Evolutionary conservation across 2,329 filamentous ascomycete species (phyloP).

Genomic region (Hortaea werneckii): DNA sequence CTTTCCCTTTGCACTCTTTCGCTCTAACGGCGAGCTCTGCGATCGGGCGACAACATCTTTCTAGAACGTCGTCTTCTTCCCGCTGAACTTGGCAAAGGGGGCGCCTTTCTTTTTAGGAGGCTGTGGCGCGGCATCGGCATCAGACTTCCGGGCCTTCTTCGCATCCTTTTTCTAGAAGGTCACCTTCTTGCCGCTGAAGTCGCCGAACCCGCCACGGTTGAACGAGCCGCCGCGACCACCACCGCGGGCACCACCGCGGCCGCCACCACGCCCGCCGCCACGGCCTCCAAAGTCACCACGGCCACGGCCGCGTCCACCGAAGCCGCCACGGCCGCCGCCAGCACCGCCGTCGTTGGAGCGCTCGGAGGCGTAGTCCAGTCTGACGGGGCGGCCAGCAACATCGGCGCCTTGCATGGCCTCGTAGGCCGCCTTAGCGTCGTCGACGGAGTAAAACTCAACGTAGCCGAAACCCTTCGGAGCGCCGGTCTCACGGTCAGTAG

Average conservation of each 20-base stretch:
- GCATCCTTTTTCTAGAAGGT: background rate
- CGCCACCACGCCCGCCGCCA: conserved; percentile 30
- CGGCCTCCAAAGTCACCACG: conserved; percentile 37
- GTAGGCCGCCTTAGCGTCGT: conserved; percentile 71
- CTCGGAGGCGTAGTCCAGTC: conserved; percentile 71
- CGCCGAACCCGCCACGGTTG: conserved; percentile 49
- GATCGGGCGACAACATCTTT: background rate
- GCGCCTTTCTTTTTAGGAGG: background rate
- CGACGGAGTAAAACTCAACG: conserved; percentile 69
- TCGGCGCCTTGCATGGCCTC: conserved; percentile 60
- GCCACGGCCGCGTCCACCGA: conserved; percentile 37
- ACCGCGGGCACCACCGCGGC: conserved; percentile 42
- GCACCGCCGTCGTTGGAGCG: conserved; percentile 43
- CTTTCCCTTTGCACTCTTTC: background rate
- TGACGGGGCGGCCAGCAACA: conserved; percentile 62
- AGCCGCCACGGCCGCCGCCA: conserved; percentile 24
- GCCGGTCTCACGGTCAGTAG: conserved; percentile 76
- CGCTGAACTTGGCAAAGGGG: background rate
- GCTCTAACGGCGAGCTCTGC: background rate
- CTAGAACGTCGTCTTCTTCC: conserved; percentile 5
- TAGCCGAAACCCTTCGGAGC: conserved; percentile 89
- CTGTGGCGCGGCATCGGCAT: background rate
- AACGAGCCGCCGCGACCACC: conserved; percentile 42
- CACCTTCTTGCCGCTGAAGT: conserved; percentile 51
- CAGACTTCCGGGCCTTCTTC: background rate